Evolutionary conservation across 306 rosid genomes (phyloP).

Genomic region (Cicer pinnatifidum): DNA sequence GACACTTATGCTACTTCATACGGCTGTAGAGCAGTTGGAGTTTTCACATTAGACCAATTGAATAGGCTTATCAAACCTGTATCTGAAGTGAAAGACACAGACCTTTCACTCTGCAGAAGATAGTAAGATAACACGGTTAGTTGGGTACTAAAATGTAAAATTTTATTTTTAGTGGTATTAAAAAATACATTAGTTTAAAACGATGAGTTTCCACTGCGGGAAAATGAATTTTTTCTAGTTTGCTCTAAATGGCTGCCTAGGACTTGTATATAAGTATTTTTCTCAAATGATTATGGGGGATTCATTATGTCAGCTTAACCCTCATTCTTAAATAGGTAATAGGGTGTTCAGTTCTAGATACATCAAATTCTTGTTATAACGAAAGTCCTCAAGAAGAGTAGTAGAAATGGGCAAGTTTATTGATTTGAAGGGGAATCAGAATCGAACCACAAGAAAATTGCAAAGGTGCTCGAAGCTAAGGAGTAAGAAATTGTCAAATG

Average conservation of each 20-base stretch:
- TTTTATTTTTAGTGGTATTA: background rate
- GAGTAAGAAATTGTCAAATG: background rate
- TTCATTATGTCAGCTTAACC: background rate
- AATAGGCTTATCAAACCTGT: conserved; percentile 49
- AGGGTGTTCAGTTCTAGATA: background rate
- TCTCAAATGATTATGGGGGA: conserved; percentile 1
- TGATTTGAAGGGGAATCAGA: background rate
- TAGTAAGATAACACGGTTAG: conserved; percentile 16
- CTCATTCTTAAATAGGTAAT: background rate
- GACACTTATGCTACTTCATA: conserved; percentile 47
- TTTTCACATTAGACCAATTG: conserved; percentile 65
- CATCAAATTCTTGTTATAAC: background rate
- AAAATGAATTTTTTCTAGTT: conserved; percentile 9
- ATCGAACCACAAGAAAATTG: too few relatives aligned
- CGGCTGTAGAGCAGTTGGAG: conserved; percentile 69
- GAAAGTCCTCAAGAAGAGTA: background rate
- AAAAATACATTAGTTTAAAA: background rate
- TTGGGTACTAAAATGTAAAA: conserved; percentile 8
- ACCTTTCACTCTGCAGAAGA: conserved; percentile 47
- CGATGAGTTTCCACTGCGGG: background rate
- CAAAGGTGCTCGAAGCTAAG: too few relatives aligned
- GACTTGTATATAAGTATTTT: background rate
- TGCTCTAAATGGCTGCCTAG: background rate
- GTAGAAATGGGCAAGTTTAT: background rate
- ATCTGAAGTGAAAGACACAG: conserved; percentile 44